phyloP scores from a whole-genome alignment of 2,329 filamentous ascomycete genomes.

The Zymoseptoria passerinii region DNA sequence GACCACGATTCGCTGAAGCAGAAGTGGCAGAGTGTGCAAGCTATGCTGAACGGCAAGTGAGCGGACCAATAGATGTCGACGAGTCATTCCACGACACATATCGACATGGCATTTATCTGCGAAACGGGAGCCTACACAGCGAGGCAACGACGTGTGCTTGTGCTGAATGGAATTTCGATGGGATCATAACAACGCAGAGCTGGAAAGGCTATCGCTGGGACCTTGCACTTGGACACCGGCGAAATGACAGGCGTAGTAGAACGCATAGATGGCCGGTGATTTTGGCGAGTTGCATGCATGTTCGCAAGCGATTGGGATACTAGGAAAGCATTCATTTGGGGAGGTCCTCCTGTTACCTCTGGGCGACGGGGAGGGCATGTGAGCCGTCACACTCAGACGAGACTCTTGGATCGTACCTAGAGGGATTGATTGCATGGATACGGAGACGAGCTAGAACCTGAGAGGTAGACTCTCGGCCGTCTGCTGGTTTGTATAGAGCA shows the following conservation, averaged over 20 bases:
- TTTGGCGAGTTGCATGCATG: background rate
- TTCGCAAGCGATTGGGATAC: background rate
- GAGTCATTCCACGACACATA: background rate
- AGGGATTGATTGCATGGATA: background rate
- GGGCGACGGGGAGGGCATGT: background rate
- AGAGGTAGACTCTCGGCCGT: background rate
- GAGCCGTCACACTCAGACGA: background rate
- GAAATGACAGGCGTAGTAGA: background rate
- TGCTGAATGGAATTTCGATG: background rate
- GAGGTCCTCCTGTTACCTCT: background rate
- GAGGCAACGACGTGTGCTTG: too few species aligned
- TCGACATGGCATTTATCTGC: background rate
- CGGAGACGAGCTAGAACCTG: background rate
- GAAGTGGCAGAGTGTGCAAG: conserved; percentile 41
- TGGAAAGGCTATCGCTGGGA: background rate
- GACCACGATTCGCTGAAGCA: conserved; percentile 43
- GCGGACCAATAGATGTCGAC: background rate
- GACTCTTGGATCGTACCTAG: background rate
- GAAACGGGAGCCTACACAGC: background rate
- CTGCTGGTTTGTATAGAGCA: background rate
- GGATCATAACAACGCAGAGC: background rate
- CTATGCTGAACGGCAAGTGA: conserved; percentile 32
- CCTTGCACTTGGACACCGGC: background rate
- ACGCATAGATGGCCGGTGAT: background rate
- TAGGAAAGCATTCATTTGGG: background rate